These are phyloP conservation scores for Verbena officinalis DNA, from an alignment of 257 asterid genomes.

Conservation along the genomic window DNA sequence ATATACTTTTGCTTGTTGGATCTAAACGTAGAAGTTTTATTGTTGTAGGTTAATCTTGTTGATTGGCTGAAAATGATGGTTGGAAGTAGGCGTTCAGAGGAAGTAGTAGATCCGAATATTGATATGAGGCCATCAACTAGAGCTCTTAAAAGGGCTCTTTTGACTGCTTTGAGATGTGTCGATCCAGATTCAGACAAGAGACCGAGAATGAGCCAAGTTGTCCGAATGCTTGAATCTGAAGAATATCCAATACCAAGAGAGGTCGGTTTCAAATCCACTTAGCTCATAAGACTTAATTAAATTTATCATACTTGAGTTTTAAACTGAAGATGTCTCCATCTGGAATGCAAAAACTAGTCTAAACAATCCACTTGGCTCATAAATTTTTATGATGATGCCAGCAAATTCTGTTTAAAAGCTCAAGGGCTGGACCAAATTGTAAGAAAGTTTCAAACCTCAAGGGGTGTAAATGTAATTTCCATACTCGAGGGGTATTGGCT, in stretches of 20 bases:
- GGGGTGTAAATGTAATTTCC: no score
- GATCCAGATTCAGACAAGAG: constrained; percentile 99
- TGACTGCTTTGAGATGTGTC: constrained; percentile 96
- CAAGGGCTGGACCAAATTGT: no score
- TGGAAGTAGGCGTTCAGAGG: constrained; percentile 91
- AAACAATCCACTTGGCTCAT: no score
- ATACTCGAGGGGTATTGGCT: no score
- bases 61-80: constrained; percentile 99
- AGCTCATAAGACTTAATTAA: no score
- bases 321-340: no score
- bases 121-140: constrained; percentile 84
- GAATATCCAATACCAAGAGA: constrained; percentile 97
- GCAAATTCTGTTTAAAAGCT: no score
- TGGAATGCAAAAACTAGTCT: no score
- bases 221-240: constrained; percentile 96
- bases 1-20: not conserved
- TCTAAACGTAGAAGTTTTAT: not conserved
- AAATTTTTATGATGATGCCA: no score
- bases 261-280: constrained; percentile 42
- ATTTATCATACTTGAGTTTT: no score
- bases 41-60: constrained; percentile 82
- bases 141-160: constrained; percentile 87
- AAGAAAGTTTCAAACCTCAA: no score
- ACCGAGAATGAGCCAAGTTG: constrained; percentile 96
- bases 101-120: constrained; percentile 90